Base-by-base conservation (phyloP, 805 yeast species). In the Maudiozyma turicensis region DNA sequence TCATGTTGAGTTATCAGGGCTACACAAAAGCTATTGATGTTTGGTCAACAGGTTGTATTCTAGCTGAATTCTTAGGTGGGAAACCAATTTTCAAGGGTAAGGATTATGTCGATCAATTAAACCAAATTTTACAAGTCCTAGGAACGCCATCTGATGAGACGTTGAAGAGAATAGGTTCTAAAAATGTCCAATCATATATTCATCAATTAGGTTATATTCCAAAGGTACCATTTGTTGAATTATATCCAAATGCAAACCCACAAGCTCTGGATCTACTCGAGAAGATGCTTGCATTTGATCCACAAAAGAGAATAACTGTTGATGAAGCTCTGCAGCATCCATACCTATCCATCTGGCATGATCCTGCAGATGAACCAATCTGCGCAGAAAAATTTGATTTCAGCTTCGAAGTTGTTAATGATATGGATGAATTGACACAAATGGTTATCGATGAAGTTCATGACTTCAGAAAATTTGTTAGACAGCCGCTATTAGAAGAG, bases 41-140 rank as follows among this genome's bases (percentile, higher is more conserved):
- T 50, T 93, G 99, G 99, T 88, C 97, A 0, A 95, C 93, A 20
- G 99, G 99, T 3, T 93, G 99, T 70, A 90, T 93, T 50, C 71
- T 93, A 48, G 99, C 98, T 1, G 99, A 93, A 64, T 75, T 93
- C 53, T 70, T 93, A 15, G 95, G 95, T 3, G 90, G 97, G 0
- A 79, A 80, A 58, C 96, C 99, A 1, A 75, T 93, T 26, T 93
- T 93, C 70, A 84, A 91, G 56, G 99, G 99, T 5, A 86, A 85
- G 64, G 98, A 93, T 70, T 93, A 91, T 63, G 96, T 91, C 32
- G 95, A 93, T 65, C 99, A 93, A 67, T 73, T 93, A 62, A 86
- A 86, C 61, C 89, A 88, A 69, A 91, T 91, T 47, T 71, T 93
- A 49, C 78, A 84, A 60, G 81, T 87, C 30, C 72, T 93, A 52